Evolutionary conservation across 352 stramenopile genomes (phyloP), one percentile per base, ranked within the genome.

Genomic region (Globisporangium radiosum): DNA sequence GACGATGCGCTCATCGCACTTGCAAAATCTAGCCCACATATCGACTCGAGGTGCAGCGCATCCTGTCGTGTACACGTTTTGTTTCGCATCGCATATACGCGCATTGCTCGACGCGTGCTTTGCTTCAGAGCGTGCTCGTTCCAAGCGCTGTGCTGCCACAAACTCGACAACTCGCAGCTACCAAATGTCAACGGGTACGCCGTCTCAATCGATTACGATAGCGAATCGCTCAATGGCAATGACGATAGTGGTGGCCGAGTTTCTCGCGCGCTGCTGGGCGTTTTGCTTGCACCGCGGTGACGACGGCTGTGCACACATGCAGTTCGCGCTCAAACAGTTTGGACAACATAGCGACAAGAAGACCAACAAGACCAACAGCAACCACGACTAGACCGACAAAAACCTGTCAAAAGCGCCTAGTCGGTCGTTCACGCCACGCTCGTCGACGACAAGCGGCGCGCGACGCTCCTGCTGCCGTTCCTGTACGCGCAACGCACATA

Each of bases 401-500:
- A 25, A 25, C 19, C 19, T 25, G 19, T 25, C 19, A 25, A 25
- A 2, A 25, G 1, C 1, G 19, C 19, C 19, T 25, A 25, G 19
- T 25, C 51, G 14, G 11, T 55, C n/a, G 6, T 48, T 1, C 47
- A 62, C 17, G 25, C 36, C n/a, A 33, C 56, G 14, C 56, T 79
- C 37, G 47, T 60, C 13, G 75, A 85, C 39, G 69, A 76, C 44
- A 72, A 81, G 54, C 66, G 72, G 2, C 68, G 75, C 52, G 75
- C 75, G 15, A 64, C 72, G 43, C 58, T 85, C 37, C 57, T 85
- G 52, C 53, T 85, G 10, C 40, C 59, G 37, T 73, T 69, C 42
- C 52, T 75, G 40, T 69, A 63, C 47, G 55, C 68, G 17, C 60
- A 72, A 25, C 75, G 68, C 9, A 42, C 64, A 78, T 65, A 56